phyloP scores from a whole-genome alignment of 2,329 filamentous ascomycete genomes.

The Aschersonia sp. region DNA sequence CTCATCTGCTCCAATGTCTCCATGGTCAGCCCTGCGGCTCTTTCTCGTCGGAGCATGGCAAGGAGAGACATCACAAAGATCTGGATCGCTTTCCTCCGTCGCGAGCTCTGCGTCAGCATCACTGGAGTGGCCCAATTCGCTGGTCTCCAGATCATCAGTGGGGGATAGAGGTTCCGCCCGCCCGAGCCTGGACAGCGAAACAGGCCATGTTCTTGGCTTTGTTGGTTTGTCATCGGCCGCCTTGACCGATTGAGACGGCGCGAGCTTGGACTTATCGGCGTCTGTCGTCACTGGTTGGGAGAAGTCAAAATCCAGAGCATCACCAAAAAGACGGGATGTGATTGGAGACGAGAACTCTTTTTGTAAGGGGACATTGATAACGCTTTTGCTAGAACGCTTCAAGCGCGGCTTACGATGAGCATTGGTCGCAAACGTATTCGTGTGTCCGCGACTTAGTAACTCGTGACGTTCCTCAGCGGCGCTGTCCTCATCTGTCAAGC shows the following conservation, averaged over 20 bases:
- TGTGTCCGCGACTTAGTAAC: slow-evolving; percentile 18
- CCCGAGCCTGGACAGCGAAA: slow-evolving; percentile 3
- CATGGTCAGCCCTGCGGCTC: no score
- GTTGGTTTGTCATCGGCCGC: background rate
- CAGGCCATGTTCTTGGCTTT: slow-evolving; percentile 1
- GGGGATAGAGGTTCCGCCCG: slow-evolving; percentile 9
- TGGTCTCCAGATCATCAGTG: slow-evolving; percentile 17
- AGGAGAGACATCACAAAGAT: slow-evolving; percentile 10
- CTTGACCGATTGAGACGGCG: background rate
- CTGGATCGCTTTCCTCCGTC: slow-evolving; percentile 19
- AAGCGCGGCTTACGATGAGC: slow-evolving; percentile 23
- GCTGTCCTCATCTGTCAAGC: slow-evolving; percentile 28
- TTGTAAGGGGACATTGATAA: slow-evolving; percentile 17
- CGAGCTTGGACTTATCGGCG: background rate
- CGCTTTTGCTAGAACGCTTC: slow-evolving; percentile 25
- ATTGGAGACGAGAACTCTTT: slow-evolving; percentile 4
- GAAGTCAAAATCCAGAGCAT: slow-evolving; percentile 18
- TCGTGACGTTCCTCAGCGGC: slow-evolving; percentile 29
- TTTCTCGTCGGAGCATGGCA: background rate
- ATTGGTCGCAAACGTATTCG: slow-evolving; percentile 9
- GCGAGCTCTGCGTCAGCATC: slow-evolving; percentile 15
- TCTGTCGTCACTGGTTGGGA: slow-evolving; percentile 5
- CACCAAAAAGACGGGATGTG: slow-evolving; percentile 5
- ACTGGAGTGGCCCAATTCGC: slow-evolving; percentile 17
- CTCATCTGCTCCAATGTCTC: no score